These are phyloP conservation scores for Arctostaphylos glauca DNA, from an alignment of 148 eudicot genomes.

Conservation along the genomic window DNA sequence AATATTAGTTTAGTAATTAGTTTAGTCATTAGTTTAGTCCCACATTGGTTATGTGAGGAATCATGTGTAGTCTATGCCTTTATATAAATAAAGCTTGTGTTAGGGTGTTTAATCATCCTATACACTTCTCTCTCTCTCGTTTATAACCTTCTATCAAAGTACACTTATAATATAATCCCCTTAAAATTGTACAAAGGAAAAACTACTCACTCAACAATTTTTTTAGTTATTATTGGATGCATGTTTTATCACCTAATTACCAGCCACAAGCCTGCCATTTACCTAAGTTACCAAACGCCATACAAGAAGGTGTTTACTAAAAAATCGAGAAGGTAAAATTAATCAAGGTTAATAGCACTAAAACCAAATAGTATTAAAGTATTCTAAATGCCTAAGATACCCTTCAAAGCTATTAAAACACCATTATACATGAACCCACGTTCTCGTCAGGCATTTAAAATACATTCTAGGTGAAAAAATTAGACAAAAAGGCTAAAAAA, in stretches of 20 bases:
- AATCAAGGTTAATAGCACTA: neutral
- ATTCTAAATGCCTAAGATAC: neutral
- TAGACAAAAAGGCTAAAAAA: neutral
- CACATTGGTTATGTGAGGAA: too few species aligned
- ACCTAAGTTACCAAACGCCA: neutral
- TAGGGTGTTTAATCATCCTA: too few species aligned
- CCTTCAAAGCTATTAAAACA: neutral
- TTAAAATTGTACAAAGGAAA: neutral
- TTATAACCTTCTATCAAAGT: too few species aligned
- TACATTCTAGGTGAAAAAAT: neutral
- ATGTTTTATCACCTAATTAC: neutral
- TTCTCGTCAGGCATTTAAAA: neutral
- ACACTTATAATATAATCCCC: neutral
- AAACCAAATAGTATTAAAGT: neutral
- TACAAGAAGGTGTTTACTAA: neutral
- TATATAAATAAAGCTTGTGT: too few species aligned
- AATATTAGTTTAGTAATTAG: too few species aligned
- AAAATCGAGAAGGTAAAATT: neutral
- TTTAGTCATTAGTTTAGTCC: too few species aligned
- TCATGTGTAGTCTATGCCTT: too few species aligned
- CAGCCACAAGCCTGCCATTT: neutral
- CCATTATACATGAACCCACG: neutral
- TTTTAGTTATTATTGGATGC: neutral
- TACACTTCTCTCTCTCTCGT: too few species aligned
- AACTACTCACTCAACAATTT: neutral